Evolutionary conservation across 2,329 filamentous ascomycete species (phyloP).

Genomic region (Arthrobotrys entomopaga): DNA sequence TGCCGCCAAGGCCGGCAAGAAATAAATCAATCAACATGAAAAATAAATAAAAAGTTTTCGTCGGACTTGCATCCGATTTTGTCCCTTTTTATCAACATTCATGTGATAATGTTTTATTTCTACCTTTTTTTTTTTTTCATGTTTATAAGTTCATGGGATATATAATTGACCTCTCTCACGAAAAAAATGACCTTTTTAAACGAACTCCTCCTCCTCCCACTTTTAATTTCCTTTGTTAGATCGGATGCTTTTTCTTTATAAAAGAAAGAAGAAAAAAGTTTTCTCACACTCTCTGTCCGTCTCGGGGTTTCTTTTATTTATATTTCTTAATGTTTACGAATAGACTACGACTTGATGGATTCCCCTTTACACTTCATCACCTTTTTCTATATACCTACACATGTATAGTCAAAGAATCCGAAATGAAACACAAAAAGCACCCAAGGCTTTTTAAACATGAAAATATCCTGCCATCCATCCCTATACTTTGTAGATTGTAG

Average conservation of each 20-base stretch:
- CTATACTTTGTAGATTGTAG: background rate
- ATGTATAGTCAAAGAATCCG: slow-evolving; percentile 42
- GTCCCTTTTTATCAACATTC: slow-evolving; percentile 35
- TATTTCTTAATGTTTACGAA: slow-evolving; percentile 50
- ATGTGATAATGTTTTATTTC: slow-evolving; percentile 31
- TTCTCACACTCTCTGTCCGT: slow-evolving; percentile 44
- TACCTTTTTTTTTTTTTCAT: slow-evolving; percentile 50
- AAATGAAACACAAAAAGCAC: slow-evolving; percentile 38
- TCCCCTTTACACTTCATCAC: background rate
- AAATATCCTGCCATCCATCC: slow-evolving; percentile 3
- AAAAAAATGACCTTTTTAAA: slow-evolving; percentile 16
- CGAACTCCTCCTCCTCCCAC: slow-evolving; percentile 7
- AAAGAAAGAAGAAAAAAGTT: slow-evolving; percentile 39
- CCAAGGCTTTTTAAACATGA: slow-evolving; percentile 45
- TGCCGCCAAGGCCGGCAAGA: slow-evolving; percentile 63
- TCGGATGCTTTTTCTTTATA: background rate
- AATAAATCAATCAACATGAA: slow-evolving; percentile 58
- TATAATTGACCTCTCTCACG: background rate
- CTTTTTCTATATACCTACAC: slow-evolving; percentile 38
- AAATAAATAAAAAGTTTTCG: slow-evolving; percentile 47
- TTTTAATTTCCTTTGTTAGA: slow-evolving; percentile 44
- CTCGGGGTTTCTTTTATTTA: slow-evolving; percentile 22
- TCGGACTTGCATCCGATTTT: slow-evolving; percentile 20
- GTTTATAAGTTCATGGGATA: slow-evolving; percentile 50
- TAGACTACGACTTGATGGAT: slow-evolving; percentile 53